phyloP scores from a whole-genome alignment of 1,284 basidiomycete genomes.

The Tylopilus orsonianus region DNA sequence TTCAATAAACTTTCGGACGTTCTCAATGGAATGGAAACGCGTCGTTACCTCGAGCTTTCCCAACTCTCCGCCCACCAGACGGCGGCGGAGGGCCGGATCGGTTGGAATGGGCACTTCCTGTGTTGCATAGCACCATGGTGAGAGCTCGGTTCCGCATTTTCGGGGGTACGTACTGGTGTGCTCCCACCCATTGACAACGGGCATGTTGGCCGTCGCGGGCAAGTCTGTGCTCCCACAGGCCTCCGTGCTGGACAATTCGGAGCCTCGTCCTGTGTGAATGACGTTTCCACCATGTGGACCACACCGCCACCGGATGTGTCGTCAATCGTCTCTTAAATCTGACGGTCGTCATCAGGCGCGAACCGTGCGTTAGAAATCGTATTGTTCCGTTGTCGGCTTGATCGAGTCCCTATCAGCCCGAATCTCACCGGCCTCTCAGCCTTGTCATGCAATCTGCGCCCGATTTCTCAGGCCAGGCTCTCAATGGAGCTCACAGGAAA shows the following conservation, averaged over 20 bases:
- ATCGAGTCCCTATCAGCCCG: slow-evolving; percentile 4
- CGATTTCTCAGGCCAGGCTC: background rate
- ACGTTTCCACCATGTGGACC: slow-evolving; percentile 7
- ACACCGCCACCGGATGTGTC: background rate
- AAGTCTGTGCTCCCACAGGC: slow-evolving; percentile 5
- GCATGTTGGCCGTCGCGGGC: background rate
- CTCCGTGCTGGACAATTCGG: background rate
- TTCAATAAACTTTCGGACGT: slow-evolving; percentile 5
- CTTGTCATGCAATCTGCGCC: background rate
- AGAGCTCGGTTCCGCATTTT: slow-evolving; percentile 4
- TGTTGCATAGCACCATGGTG: background rate
- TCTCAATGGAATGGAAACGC: slow-evolving; percentile 1
- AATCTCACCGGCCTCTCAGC: slow-evolving; percentile 1
- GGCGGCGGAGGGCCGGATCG: too few species aligned
- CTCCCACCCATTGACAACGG: too few species aligned
- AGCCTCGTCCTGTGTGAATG: slow-evolving; percentile 6
- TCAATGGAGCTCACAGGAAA: background rate
- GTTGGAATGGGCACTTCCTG: background rate
- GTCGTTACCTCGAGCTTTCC: background rate
- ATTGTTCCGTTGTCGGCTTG: slow-evolving; percentile 16
- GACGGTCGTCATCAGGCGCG: slow-evolving; percentile 6
- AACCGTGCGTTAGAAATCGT: background rate
- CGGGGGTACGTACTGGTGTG: background rate
- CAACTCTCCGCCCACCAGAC: background rate
- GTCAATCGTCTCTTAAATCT: background rate